Evolutionary conservation across 768 basidiomycete genomes (phyloP).

Genomic region (Phaeotremella fagi): DNA sequence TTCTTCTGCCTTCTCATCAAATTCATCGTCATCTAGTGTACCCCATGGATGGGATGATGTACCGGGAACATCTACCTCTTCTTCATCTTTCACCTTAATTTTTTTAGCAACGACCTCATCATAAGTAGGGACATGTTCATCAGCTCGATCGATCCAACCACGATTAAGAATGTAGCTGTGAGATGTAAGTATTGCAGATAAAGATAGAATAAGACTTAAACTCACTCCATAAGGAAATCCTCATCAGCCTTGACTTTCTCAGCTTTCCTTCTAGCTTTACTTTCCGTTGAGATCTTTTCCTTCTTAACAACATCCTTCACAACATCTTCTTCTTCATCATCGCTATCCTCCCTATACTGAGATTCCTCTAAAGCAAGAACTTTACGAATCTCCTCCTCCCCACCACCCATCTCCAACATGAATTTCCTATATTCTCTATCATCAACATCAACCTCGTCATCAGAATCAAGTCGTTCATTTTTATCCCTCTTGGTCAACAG

Average conservation of each 20-base stretch:
- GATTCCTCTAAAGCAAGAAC: conserved; percentile 55
- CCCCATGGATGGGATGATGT: conserved; percentile 45
- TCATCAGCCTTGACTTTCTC: conserved; percentile 66
- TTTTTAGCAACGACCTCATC: conserved; percentile 60
- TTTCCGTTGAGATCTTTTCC: conserved; percentile 26
- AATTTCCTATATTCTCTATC: conserved; percentile 82
- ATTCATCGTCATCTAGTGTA: conserved; percentile 56
- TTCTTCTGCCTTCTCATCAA: conserved; percentile 82
- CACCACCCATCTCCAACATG: conserved; percentile 66
- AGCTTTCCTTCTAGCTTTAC: conserved; percentile 42
- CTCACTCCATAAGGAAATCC: conserved; percentile 65
- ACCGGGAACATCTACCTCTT: conserved; percentile 32
- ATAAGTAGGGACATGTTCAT: conserved; percentile 75
- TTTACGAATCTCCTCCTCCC: conserved; percentile 61
- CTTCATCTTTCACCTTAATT: conserved; percentile 23
- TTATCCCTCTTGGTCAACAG: conserved; percentile 60
- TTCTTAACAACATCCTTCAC: conserved; percentile 4
- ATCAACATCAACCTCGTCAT: conserved; percentile 69
- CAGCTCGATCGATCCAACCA: conserved; percentile 86
- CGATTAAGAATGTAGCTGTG: conserved; percentile 90
- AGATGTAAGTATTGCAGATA: conserved; percentile 6
- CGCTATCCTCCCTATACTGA: conserved; percentile 19
- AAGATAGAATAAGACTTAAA: not conserved
- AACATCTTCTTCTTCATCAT: conserved; percentile 38
- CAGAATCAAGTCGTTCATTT: no score